These are phyloP conservation scores for Candida lessepsii DNA, from an alignment of 805 yeast species.

Conservation along the genomic window DNA sequence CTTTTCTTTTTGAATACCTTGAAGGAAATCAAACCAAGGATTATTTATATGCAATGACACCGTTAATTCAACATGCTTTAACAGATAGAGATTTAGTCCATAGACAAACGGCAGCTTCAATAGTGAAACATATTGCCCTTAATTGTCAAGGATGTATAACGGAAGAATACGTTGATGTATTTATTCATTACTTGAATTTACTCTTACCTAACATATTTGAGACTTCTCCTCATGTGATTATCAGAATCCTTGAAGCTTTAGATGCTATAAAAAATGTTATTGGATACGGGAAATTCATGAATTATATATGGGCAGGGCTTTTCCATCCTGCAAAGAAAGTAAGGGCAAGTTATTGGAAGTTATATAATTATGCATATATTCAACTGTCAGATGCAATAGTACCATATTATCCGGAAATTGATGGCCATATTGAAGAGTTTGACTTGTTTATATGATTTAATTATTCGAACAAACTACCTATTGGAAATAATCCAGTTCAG, in stretches of 20 bases:
- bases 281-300: slow-evolving; percentile 73
- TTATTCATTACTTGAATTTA: slow-evolving; percentile 77
- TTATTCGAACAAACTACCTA: slow-evolving; percentile 31
- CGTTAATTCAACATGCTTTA: slow-evolving; percentile 83
- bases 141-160: slow-evolving; percentile 72
- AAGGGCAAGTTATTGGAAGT: slow-evolving; percentile 78
- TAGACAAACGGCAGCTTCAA: slow-evolving; percentile 92
- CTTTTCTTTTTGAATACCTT: slow-evolving; percentile 90
- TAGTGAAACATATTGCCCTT: slow-evolving; percentile 76
- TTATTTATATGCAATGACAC: slow-evolving; percentile 76
- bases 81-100: slow-evolving; percentile 90
- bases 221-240: slow-evolving; percentile 93
- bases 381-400: slow-evolving; percentile 73
- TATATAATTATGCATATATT: slow-evolving; percentile 74
- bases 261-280: slow-evolving; percentile 68
- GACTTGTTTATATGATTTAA: slow-evolving; percentile 36
- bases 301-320: slow-evolving; percentile 82
- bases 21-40: slow-evolving; percentile 73
- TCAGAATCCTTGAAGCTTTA: slow-evolving; percentile 75
- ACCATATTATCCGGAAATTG: slow-evolving; percentile 75
- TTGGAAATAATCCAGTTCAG: slow-evolving; percentile 10
- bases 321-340: slow-evolving; percentile 94
- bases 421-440: slow-evolving; percentile 47
- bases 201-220: slow-evolving; percentile 88
- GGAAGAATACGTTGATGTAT: slow-evolving; percentile 62